These are phyloP conservation scores for Leucoagaricus sp. DNA, from an alignment of 1,284 basidiomycete species.

Conservation along the genomic window DNA sequence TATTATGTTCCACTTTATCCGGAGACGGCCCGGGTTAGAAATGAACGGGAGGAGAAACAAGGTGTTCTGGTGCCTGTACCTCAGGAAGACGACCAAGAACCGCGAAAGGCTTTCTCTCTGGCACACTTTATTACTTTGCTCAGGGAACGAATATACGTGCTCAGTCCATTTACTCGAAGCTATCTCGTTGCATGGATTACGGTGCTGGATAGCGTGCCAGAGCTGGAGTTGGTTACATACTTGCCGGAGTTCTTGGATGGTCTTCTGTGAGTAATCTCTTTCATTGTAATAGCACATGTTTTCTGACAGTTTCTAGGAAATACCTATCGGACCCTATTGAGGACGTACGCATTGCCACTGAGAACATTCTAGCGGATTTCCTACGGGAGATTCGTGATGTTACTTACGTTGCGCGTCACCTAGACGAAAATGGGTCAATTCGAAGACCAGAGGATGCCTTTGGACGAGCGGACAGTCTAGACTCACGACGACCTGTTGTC, in stretches of 20 bases:
- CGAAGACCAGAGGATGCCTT: conserved; percentile 32
- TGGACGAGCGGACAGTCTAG: conserved; percentile 24
- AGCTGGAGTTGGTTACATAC: conserved; percentile 92
- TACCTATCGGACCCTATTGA: conserved; percentile 95
- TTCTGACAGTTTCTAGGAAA: conserved; percentile 53
- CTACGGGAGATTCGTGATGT: conserved; percentile 91
- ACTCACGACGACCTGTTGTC: conserved; percentile 42
- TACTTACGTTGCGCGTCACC: conserved; percentile 66
- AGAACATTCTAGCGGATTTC: conserved; percentile 91
- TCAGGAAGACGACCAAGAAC: conserved; percentile 51
- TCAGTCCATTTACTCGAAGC: conserved; percentile 95
- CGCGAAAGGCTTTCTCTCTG: conserved; percentile 88
- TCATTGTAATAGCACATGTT: conserved; percentile 1
- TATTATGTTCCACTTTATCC: conserved; percentile 91
- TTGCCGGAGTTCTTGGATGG: conserved; percentile 96
- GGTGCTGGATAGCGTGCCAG: conserved; percentile 95
- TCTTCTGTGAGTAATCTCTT: conserved; percentile 68
- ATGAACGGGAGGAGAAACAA: conserved; percentile 48
- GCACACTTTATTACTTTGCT: conserved; percentile 94
- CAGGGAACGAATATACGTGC: conserved; percentile 90
- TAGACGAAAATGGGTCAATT: conserved; percentile 53
- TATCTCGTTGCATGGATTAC: conserved; percentile 98
- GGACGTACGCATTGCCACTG: conserved; percentile 92
- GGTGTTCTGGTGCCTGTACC: conserved; percentile 70
- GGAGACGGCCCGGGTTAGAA: conserved; percentile 70